Evolutionary conservation across 1,139 yeast genomes (phyloP), one percentile per base, ranked within the genome.

Genomic region (Diutina mesorugosa): DNA sequence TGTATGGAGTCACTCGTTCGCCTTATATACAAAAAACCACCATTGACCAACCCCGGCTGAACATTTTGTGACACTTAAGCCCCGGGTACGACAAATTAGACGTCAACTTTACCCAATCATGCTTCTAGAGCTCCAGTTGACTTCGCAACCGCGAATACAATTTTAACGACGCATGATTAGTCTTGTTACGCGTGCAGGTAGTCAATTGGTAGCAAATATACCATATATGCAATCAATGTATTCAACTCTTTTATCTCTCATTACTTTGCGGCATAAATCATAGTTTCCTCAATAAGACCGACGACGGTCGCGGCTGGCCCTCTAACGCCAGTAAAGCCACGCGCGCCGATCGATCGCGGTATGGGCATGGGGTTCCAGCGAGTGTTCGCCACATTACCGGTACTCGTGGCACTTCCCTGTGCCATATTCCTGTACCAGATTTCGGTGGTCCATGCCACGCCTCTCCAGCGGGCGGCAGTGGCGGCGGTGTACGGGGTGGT

Each of bases 401-500:
- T 58, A 29, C 58, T 61, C 21, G 58, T 60, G 52, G 57, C 61
- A 7, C 53, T 50, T 12, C 53, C 53, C 28, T 50, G 53, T 50
- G 53, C 53, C 14, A 21, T 50, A n/a, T 50, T 16, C 14, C 45
- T 32, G 26, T 55, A 60, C 16, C 62, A 61, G 26, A 51, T 60
- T n/a, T 47, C 58, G 56, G 60, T 58, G 21, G 50, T 57, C 16
- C 52, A 60, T 52, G 57, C 59, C 47, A 55, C 55, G n/a, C 53
- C 60, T 12, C 57, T 58, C 32, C 53, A 50, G 45, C 35, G 38
- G 18, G 45, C 28, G 12, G 53, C 45, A 12, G 53, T 50, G 45
- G 45, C 45, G 26, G 45, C 28, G 12, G 55, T 60, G 18, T 62
- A 62, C 1, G 59, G 58, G 29, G 57, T 60, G 29, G 58, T 59